Percentiles rank a stretch among this genome's conserved stretches.
Evolutionary conservation across 2,329 filamentous ascomycete species (phyloP).

Genomic region (Calonectria multiphialidica): DNA sequence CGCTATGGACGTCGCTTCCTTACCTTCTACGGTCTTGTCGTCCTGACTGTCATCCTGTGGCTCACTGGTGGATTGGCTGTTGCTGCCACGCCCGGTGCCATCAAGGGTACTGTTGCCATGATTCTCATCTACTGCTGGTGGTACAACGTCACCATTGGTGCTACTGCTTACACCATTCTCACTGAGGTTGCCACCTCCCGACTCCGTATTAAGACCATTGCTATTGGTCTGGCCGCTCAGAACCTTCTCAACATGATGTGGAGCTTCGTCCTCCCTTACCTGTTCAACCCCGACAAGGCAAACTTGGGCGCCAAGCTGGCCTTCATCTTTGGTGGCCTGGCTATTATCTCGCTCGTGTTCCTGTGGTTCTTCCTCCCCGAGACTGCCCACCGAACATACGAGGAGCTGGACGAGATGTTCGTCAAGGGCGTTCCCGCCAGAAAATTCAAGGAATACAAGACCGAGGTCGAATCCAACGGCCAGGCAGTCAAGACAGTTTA

Average conservation of each 20-base stretch:
- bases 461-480: conserved; percentile 27
- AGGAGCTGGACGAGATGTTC: conserved; percentile 34
- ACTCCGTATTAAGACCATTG: conserved; percentile 54
- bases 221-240: conserved; percentile 27
- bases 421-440: conserved; percentile 24
- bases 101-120: conserved; percentile 48
- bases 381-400: conserved; percentile 31
- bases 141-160: conserved; percentile 56
- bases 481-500: conserved; percentile 32
- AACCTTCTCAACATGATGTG: conserved; percentile 30
- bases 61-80: conserved; percentile 52
- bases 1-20: conserved; percentile 50
- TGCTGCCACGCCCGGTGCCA: conserved; percentile 23
- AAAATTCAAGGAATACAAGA: conserved; percentile 27
- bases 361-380: conserved; percentile 35
- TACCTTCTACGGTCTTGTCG: conserved; percentile 49
- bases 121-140: conserved; percentile 53
- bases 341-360: conserved; percentile 20
- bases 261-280: conserved; percentile 30
- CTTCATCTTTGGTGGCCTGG: conserved; percentile 32
- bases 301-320: conserved; percentile 30
- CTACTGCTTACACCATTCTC: conserved; percentile 53
- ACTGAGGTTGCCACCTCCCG: conserved; percentile 53
- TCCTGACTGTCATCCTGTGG: conserved; percentile 51
- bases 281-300: conserved; percentile 32